Evolutionary conservation across 78 protist genomes (phyloP).

Genomic region (Paulinella micropora): DNA sequence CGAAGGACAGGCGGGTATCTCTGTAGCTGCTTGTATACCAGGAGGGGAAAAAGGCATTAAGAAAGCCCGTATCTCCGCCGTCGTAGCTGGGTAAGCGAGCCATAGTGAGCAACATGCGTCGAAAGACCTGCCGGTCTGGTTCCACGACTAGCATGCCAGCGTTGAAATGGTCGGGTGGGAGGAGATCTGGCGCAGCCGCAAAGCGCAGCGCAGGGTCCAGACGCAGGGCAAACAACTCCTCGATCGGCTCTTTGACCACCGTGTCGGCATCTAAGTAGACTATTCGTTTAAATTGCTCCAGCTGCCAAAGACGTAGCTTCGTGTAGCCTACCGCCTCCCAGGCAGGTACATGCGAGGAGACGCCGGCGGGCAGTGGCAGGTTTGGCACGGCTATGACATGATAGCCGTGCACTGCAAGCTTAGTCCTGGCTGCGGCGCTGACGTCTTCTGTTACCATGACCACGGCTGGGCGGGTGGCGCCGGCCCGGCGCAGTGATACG

Average conservation of each 20-base stretch:
- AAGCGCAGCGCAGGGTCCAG: background rate
- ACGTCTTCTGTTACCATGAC: too few species aligned
- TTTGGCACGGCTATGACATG: too few species aligned
- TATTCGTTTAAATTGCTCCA: background rate
- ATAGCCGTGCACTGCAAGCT: too few species aligned
- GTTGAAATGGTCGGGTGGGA: background rate
- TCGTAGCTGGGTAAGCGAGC: background rate
- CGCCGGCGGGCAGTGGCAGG: too few species aligned
- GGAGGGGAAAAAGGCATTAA: background rate
- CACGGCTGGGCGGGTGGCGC: too few species aligned
- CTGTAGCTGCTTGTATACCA: background rate
- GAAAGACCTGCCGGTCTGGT: background rate
- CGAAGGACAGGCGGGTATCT: background rate
- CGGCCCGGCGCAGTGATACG: too few species aligned
- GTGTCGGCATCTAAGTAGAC: background rate
- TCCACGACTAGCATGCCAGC: background rate
- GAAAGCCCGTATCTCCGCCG: background rate
- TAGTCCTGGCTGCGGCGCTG: too few species aligned
- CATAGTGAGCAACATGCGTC: background rate
- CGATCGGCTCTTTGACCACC: background rate
- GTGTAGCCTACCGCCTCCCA: too few species aligned
- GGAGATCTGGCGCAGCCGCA: background rate
- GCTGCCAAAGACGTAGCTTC: background rate
- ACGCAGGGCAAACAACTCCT: background rate
- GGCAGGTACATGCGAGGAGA: too few species aligned